Conservation (phyloP, 192 early-diverging fungal species). For the Chytriomyces hyalinus region DNA sequence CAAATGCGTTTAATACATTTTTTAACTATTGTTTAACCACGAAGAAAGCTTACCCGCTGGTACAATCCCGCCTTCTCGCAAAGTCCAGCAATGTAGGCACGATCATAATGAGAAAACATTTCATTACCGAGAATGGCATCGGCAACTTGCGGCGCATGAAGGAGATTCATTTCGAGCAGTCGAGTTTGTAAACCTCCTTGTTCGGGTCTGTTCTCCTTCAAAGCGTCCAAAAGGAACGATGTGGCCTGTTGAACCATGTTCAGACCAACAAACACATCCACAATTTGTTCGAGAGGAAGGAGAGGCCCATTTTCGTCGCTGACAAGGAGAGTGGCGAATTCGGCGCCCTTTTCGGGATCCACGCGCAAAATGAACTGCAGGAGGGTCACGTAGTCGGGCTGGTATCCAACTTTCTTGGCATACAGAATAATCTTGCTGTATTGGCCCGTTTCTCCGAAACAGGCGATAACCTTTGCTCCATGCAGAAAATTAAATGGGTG, state of each 20-base stretch:
- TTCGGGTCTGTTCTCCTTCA: conserved; percentile 91
- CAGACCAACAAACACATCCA: conserved; percentile 89
- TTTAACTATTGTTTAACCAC: neutral
- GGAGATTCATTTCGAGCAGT: conserved; percentile 95
- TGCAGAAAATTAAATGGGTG: neutral
- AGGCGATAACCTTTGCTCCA: conserved; percentile 72
- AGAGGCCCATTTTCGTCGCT: conserved; percentile 84
- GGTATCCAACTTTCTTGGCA: conserved; percentile 91
- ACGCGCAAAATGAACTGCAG: conserved; percentile 89
- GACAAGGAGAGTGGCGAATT: conserved; percentile 88
- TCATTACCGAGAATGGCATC: conserved; percentile 97
- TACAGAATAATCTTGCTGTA: conserved; percentile 96
- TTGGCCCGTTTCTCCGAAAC: conserved; percentile 95
- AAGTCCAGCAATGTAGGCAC: conserved; percentile 84
- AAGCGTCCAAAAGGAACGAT: conserved; percentile 92
- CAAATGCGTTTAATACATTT: neutral
- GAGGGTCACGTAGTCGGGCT: conserved; percentile 88
- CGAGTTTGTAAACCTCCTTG: conserved; percentile 93
- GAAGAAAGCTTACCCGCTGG: conserved; percentile 70
- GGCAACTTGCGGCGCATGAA: conserved; percentile 97
- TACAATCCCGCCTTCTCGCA: conserved; percentile 98
- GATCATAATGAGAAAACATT: conserved; percentile 96
- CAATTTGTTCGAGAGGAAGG: conserved; percentile 85
- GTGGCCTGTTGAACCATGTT: conserved; percentile 97
- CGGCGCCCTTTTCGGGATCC: conserved; percentile 91